A percentile compares a stretch with the other conserved stretches of the same genome.
Conservation (phyloP, 768 basidiomycete species). For the Pleurotus salmoneostramineus region DNA sequence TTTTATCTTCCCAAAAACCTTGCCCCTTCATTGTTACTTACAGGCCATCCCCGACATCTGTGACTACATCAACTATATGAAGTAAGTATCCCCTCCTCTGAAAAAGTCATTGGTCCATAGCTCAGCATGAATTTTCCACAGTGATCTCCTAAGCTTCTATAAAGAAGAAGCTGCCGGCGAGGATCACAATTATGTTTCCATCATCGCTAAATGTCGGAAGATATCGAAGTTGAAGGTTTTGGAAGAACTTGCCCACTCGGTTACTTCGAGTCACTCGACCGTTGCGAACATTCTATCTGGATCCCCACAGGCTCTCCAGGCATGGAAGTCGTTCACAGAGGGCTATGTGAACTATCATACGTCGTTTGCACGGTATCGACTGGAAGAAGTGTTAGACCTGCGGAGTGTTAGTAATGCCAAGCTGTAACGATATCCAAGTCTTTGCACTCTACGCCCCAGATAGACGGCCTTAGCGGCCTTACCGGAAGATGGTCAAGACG, state of each 20-base stretch:
- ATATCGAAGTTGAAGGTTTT: neutral
- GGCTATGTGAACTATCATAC: neutral
- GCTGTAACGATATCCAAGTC: neutral
- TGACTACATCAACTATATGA: neutral
- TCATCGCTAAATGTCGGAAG: neutral
- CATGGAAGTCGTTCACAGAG: neutral
- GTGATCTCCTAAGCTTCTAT: conserved; percentile 4
- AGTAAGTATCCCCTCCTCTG: neutral
- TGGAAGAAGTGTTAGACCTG: neutral
- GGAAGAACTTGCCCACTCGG: neutral
- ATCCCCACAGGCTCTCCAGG: neutral
- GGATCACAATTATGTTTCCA: neutral
- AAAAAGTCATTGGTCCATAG: neutral
- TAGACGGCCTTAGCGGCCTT: too few species aligned
- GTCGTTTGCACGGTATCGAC: neutral
- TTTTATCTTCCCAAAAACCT: neutral
- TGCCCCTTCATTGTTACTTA: neutral
- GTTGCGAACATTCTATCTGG: neutral
- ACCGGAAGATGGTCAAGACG: too few species aligned
- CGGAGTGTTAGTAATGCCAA: neutral
- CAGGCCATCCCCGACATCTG: neutral
- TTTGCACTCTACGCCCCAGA: neutral
- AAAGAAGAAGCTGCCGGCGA: conserved; percentile 6
- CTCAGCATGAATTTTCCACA: neutral
- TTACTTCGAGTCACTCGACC: neutral